Percentiles rank a stretch among this genome's conserved stretches.
Evolutionary conservation across 1,139 yeast genomes (phyloP).

Genomic region (Trichomonascaceae sp.): DNA sequence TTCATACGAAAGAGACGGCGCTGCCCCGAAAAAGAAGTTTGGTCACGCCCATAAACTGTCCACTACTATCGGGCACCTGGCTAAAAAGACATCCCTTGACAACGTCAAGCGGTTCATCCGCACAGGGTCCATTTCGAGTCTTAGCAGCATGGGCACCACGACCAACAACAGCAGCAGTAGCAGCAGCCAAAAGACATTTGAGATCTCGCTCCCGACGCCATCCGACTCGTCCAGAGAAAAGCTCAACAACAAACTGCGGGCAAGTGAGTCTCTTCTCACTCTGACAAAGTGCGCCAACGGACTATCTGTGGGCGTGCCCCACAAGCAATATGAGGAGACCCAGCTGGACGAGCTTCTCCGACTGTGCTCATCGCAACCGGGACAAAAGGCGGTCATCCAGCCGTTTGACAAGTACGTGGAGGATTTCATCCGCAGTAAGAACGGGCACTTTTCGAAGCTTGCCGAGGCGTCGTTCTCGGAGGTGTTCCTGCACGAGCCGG

Average conservation of each 20-base stretch:
- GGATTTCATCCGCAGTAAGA: slow-evolving; percentile 10
- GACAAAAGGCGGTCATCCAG: no score
- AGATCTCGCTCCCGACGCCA: slow-evolving; percentile 48
- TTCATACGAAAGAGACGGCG: neutral
- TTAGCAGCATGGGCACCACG: neutral
- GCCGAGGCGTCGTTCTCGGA: slow-evolving; percentile 37
- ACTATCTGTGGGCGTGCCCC: slow-evolving; percentile 21
- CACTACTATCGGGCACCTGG: neutral
- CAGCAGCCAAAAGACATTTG: slow-evolving; percentile 11
- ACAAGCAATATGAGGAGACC: slow-evolving; percentile 17
- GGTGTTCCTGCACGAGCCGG: slow-evolving; percentile 25
- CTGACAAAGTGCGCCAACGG: slow-evolving; percentile 18
- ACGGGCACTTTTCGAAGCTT: slow-evolving; percentile 23
- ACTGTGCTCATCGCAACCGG: slow-evolving; percentile 25
- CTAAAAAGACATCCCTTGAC: neutral
- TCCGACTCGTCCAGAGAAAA: slow-evolving; percentile 42
- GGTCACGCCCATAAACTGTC: neutral
- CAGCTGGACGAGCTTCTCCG: slow-evolving; percentile 25
- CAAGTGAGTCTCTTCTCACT: slow-evolving; percentile 39
- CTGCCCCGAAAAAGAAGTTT: neutral
- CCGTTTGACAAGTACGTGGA: slow-evolving; percentile 21
- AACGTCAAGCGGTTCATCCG: neutral
- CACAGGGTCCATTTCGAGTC: neutral
- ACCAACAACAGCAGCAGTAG: neutral
- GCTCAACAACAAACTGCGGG: slow-evolving; percentile 37